Base-by-base conservation (phyloP, 495 filamentous ascomycete genomes). In the Aspergillus steynii region DNA sequence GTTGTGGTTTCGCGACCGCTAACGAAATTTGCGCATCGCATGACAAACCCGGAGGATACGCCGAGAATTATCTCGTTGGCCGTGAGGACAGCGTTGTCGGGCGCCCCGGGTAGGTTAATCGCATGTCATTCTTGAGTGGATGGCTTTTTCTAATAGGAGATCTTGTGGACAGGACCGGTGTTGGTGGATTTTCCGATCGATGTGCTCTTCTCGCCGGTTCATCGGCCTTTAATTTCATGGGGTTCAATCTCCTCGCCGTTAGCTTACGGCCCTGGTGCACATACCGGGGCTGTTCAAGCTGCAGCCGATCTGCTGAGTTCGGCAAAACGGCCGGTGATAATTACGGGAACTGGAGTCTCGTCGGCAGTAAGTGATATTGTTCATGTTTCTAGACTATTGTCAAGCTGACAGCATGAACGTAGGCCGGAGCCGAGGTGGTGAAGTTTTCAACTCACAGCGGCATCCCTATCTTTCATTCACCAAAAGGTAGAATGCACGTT, bases 141-240 rank as follows among this genome's bases (percentile, higher is more conserved):
- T 42, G 37, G 10, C 1, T 54, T 25, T 26, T 28, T 7, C 28
- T 51, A 25, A 31, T 64, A 32, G 55, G 10, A 4, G 4, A 25
- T 2, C n/a, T 29, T 20, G 3, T 29, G 27, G 45, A 25, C 28
- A 70, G 70, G 68, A 1, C 66, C 68, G 14, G 68, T 70, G 6
- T 54, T 73, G 32, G 61, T 73, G 4, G 68, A 73, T 45, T 73
- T 73, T 29, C 70, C 68, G 0, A 70, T 73, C 27, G 68, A 73
- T 31, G 63, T 73, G 6, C 62, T 73, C 0, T 73, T 73, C 15
- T 57, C 68, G 4, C 70, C 70, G 0, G 50, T 73, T 4, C 59
- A 73, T 34, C 53, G 58, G 5, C 66, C 65, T 5, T 60, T 70
- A 8, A 69, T 73, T 20, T 62, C 68, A 20, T 73, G 70, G 70